phyloP scores from a whole-genome alignment of 2,329 filamentous ascomycete species.

The Didymella arachidicola region DNA sequence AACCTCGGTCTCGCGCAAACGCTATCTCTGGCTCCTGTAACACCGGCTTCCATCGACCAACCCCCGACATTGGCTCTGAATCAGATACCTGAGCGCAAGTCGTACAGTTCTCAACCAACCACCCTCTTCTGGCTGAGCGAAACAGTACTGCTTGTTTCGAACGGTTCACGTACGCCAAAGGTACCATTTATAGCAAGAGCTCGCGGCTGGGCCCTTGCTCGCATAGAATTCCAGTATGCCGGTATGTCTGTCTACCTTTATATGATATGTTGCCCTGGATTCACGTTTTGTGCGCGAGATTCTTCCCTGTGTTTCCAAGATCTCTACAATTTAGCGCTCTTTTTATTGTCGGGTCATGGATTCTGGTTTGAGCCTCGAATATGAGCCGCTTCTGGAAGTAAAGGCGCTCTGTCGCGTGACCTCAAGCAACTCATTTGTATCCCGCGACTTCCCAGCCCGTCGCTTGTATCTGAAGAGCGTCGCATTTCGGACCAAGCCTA shows the following conservation, averaged over 20 bases:
- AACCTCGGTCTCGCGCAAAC: slow-evolving; percentile 3
- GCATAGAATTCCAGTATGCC: slow-evolving; percentile 34
- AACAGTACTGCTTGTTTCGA: slow-evolving; percentile 14
- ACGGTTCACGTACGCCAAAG: slow-evolving; percentile 10
- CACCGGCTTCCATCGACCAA: slow-evolving; percentile 31
- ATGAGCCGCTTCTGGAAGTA: slow-evolving; percentile 23
- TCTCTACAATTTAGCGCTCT: too few relatives aligned
- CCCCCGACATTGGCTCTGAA: slow-evolving; percentile 23
- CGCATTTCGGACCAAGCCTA: slow-evolving; percentile 2
- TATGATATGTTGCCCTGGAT: slow-evolving; percentile 18
- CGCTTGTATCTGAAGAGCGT: slow-evolving; percentile 15
- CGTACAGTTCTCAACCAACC: slow-evolving; percentile 11
- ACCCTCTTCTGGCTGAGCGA: slow-evolving; percentile 19
- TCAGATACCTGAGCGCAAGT: slow-evolving; percentile 25
- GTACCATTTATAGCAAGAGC: slow-evolving; percentile 24
- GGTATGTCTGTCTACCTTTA: slow-evolving; percentile 32
- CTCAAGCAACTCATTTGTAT: slow-evolving; percentile 19
- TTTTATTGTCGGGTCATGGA: slow-evolving; percentile 22
- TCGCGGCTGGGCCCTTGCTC: slow-evolving; percentile 10
- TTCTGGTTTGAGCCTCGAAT: slow-evolving; percentile 15
- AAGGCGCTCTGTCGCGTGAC: slow-evolving; percentile 24
- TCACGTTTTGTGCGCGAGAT: slow-evolving; percentile 3
- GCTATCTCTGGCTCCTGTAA: slow-evolving; percentile 31
- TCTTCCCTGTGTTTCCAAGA: neutral
- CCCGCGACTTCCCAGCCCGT: slow-evolving; percentile 12